Base-by-base conservation (phyloP, 768 basidiomycete species). In the Boletus reticulatus region DNA sequence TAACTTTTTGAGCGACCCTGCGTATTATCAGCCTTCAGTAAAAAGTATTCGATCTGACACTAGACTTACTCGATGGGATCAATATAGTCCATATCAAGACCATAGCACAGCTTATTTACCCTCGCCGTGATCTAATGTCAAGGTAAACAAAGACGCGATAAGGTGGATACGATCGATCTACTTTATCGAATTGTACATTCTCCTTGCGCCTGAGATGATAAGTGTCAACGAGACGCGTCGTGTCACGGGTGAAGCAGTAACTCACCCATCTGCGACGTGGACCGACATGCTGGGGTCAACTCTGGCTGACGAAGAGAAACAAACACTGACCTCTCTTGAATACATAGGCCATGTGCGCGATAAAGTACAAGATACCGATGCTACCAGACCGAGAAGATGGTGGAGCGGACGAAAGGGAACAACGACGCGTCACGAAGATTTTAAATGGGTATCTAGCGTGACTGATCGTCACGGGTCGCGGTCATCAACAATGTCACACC, bases 121-220 rank as follows among this genome's bases (percentile, higher is more conserved):
- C 92, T 79, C 11, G 90, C 84, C 2, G 92, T 94, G 71, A 94
- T 94, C 92, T 94, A 42, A 10, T 53, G 13, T 39, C 49, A 32
- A 24, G 48, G 54, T 65, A 5, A 64, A 48, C 59, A 65, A 58
- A 53, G 57, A 49, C 49, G 41, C 56, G 62, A 52, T 45, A 45
- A 32, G 46, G 48, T 56, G 12, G 42, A 56, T 11, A 32, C 52
- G 44, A 2, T 38, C 51, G 55, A 58, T 79, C 58, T 62, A 88
- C 93, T 81, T 96, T 96, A 67, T 96, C 94, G 65, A 96, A 96
- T 64, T 92, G 88, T 50, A 96, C 89, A 68, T 85, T 88, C 74
- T 96, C 94, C 74, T 93, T 94, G 60, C 93, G 91, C 55, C 87
- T 87, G 66, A 48, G 34, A 48, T 27, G 17, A 43, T 48, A 44